Percentiles rank a stretch among this genome's conserved stretches.
phyloP scores from a whole-genome alignment of 2,329 filamentous ascomycete species.

The Fusarium hainanense region DNA sequence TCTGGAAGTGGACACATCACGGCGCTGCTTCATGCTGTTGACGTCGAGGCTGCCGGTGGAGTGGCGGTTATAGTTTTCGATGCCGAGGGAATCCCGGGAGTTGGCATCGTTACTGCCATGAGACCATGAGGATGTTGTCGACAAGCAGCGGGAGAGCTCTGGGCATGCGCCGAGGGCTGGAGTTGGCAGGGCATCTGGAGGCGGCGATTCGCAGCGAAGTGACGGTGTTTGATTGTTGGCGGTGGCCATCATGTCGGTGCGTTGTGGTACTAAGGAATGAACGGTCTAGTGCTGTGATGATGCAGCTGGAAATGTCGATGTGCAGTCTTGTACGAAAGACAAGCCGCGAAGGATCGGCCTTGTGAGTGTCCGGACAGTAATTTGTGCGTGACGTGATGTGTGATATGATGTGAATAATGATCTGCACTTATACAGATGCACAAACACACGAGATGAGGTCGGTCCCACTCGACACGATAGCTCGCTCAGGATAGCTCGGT shows the following conservation, averaged over 20 bases:
- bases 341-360: constrained; percentile 21
- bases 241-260: constrained; percentile 49
- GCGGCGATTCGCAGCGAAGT: constrained; percentile 69
- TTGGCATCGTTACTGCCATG: constrained; percentile 61
- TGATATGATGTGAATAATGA: constrained; percentile 29
- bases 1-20: constrained; percentile 51
- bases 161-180: constrained; percentile 69
- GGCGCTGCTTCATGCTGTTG: constrained; percentile 62
- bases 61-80: constrained; percentile 64
- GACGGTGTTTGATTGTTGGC: constrained; percentile 48
- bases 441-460: constrained; percentile 27
- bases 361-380: constrained; percentile 1
- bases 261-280: not conserved
- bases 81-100: constrained; percentile 65
- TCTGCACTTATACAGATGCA: constrained; percentile 42
- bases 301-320: constrained; percentile 20
- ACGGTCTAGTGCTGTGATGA: not conserved
- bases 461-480: constrained; percentile 37
- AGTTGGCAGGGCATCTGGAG: constrained; percentile 71
- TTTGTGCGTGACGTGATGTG: constrained; percentile 30
- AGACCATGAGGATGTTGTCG: constrained; percentile 69
- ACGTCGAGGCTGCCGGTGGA: constrained; percentile 71
- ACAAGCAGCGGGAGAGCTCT: constrained; percentile 72
- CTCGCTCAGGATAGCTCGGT: constrained; percentile 22
- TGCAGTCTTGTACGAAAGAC: constrained; percentile 9